Conservation (phyloP, 805 yeast genomes). For the Sugiyamaella marilandica region DNA sequence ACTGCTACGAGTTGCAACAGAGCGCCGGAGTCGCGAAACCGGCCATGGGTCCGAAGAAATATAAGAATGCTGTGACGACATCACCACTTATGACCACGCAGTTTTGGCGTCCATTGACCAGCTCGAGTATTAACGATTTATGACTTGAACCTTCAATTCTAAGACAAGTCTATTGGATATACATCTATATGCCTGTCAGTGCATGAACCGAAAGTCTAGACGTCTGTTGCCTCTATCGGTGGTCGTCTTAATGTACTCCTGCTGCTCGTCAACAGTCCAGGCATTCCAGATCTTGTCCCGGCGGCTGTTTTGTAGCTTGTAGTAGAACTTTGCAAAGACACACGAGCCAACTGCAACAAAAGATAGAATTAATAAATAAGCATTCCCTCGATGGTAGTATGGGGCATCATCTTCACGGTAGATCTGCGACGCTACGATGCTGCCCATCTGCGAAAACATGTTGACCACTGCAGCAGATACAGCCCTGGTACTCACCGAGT, state of each 20-base stretch:
- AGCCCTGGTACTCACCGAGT: conserved; percentile 57
- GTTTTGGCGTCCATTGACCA: no score
- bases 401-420: conserved; percentile 57
- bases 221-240: conserved; percentile 54
- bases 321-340: conserved; percentile 31
- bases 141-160: no score
- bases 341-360: conserved; percentile 5
- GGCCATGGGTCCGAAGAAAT: no score
- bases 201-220: conserved; percentile 45
- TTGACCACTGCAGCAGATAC: conserved; percentile 61
- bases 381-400: conserved; percentile 54
- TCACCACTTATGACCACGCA: no score
- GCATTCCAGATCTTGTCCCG: conserved; percentile 47
- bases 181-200: conserved; percentile 14
- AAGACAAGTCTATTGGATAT: no score
- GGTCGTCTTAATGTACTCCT: conserved; percentile 41
- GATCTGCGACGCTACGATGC: conserved; percentile 50
- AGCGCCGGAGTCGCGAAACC: no score
- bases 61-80: no score
- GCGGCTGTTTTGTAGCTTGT: conserved; percentile 26
- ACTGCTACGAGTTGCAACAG: no score
- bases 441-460: conserved; percentile 56
- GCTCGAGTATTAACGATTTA: no score
- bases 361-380: conserved; percentile 18
- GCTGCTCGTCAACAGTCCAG: conserved; percentile 46